A percentile compares a stretch with the other conserved stretches of the same genome.
Conservation (phyloP, 257 asterid genomes). For the Verbena officinalis region DNA sequence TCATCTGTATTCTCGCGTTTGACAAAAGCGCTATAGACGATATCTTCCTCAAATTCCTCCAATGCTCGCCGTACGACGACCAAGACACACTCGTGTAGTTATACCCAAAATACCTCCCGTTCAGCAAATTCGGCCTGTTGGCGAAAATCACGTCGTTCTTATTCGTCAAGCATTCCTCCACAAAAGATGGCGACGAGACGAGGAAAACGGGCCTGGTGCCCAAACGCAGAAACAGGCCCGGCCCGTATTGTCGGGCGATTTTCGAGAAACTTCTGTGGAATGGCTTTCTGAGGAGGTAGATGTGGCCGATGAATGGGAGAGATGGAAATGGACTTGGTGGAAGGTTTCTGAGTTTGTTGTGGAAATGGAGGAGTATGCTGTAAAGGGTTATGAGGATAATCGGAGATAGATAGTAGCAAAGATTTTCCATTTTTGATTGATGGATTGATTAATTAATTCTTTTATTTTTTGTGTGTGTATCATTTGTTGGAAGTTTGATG, state of each 20-base stretch:
- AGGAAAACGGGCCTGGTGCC: constrained; percentile 68
- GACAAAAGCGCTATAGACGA: constrained; percentile 55
- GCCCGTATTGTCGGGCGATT: constrained; percentile 53
- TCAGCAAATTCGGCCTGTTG: constrained; percentile 64
- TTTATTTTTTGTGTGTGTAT: not conserved
- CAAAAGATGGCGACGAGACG: constrained; percentile 60
- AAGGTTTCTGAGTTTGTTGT: constrained; percentile 46
- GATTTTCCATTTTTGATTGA: constrained; percentile 30
- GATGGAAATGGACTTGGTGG: constrained; percentile 70
- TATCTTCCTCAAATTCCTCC: constrained; percentile 64
- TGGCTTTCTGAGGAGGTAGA: constrained; percentile 57
- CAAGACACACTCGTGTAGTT: constrained; percentile 64
- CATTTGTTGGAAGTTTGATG: not conserved
- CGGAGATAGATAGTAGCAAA: constrained; percentile 35
- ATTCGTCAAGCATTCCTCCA: constrained; percentile 62
- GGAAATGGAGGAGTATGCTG: constrained; percentile 30
- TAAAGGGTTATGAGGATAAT: constrained; percentile 37
- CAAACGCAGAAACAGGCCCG: constrained; percentile 53
- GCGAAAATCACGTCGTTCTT: constrained; percentile 66
- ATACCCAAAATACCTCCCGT: constrained; percentile 68
- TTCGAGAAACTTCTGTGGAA: constrained; percentile 56
- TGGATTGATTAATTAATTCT: not conserved
- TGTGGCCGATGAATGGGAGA: constrained; percentile 73
- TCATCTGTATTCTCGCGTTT: constrained; percentile 33
- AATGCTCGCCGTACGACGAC: constrained; percentile 67